A percentile compares a stretch with the other conserved stretches of the same genome.
Conservation (phyloP, 768 basidiomycete genomes). For the Lactarius hatsudake region DNA sequence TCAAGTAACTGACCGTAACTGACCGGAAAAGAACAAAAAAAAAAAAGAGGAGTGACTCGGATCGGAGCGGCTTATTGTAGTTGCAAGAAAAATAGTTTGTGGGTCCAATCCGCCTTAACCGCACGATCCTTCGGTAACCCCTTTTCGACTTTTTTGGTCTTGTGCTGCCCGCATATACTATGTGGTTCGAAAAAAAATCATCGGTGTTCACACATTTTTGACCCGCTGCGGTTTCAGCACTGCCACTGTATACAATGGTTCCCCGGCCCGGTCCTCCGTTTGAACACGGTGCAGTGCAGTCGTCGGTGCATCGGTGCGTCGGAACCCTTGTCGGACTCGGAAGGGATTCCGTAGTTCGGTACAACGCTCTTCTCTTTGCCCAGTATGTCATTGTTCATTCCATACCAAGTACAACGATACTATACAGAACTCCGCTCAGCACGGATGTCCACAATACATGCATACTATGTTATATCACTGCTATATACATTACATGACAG, state of each 20-base stretch:
- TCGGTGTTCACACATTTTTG: background rate
- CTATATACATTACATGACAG: background rate
- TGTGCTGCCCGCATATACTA: background rate
- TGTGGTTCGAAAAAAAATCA: background rate
- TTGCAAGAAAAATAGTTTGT: background rate
- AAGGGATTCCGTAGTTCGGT: background rate
- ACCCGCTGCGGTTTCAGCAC: background rate
- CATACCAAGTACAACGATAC: background rate
- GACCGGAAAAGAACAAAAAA: background rate
- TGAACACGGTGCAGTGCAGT: background rate
- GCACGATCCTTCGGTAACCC: background rate
- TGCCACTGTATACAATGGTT: background rate
- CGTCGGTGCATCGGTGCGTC: no score
- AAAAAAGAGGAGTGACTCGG: background rate
- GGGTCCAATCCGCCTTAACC: background rate
- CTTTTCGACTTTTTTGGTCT: background rate
- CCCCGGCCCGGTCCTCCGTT: background rate
- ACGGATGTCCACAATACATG: background rate
- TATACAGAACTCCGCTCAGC: background rate
- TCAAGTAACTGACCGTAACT: background rate
- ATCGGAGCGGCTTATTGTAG: conserved; percentile 1
- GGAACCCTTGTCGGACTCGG: background rate
- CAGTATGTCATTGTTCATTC: background rate
- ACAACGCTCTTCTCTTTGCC: background rate
- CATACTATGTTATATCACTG: background rate